phyloP scores from a whole-genome alignment of 331 rosid species.

The Acacia concinna region DNA sequence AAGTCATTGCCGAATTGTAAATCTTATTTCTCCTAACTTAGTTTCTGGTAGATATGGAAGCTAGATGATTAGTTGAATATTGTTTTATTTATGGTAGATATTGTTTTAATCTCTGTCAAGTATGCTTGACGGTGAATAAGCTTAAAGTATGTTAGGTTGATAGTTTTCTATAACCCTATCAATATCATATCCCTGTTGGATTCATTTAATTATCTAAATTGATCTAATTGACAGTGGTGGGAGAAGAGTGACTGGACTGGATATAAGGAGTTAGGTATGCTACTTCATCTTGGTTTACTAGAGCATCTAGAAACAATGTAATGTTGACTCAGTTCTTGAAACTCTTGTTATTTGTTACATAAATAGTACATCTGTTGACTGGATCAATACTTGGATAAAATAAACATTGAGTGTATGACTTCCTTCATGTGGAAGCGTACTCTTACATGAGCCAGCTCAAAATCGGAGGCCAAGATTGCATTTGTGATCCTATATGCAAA shows the following conservation, averaged over 20 bases:
- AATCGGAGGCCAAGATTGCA: background rate
- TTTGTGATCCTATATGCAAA: background rate
- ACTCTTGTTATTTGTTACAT: background rate
- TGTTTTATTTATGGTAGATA: slow-evolving; percentile 14
- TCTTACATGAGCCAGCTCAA: slow-evolving; percentile 1
- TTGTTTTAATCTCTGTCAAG: slow-evolving; percentile 27
- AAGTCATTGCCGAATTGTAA: background rate
- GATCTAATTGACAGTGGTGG: slow-evolving; percentile 99
- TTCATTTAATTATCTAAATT: slow-evolving; percentile 92
- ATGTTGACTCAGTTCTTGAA: background rate
- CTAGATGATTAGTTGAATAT: slow-evolving; percentile 7
- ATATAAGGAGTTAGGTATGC: slow-evolving; percentile 97
- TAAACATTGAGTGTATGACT: slow-evolving; percentile 5
- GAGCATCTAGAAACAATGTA: slow-evolving; percentile 17
- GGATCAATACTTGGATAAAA: background rate
- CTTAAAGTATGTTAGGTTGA: slow-evolving; percentile 33
- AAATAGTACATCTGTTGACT: background rate
- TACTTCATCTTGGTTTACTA: slow-evolving; percentile 21
- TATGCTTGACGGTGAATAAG: slow-evolving; percentile 23
- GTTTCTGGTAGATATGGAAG: slow-evolving; percentile 22
- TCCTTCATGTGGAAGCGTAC: background rate
- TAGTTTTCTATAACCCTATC: slow-evolving; percentile 43
- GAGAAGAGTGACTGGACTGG: slow-evolving; percentile 99
- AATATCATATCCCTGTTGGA: slow-evolving; percentile 75
- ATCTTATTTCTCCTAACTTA: slow-evolving; percentile 6